A percentile compares a stretch with the other conserved stretches of the same genome.
Evolutionary conservation across 345 rosid species (phyloP).

Genomic region (Rhodamnia argentea): DNA sequence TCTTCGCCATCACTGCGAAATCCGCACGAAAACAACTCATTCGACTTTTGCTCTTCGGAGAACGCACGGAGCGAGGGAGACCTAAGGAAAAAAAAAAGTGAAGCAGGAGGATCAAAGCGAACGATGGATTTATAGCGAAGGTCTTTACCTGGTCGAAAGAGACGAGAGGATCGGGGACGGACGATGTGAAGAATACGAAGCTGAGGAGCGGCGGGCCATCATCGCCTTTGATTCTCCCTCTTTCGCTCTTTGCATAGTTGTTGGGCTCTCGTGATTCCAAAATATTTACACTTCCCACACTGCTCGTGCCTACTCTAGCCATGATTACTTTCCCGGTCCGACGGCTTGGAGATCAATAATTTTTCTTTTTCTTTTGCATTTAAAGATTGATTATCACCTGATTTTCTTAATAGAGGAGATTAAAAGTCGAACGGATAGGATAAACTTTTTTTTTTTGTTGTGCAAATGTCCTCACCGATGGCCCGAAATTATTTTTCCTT

Average conservation of each 20-base stretch:
- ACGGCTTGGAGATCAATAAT: background rate
- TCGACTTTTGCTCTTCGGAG: background rate
- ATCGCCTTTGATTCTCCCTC: background rate
- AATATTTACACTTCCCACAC: too few species aligned
- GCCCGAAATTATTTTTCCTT: background rate
- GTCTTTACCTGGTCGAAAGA: background rate
- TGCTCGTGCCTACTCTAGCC: background rate
- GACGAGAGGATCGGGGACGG: background rate
- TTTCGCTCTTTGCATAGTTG: background rate
- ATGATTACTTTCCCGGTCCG: background rate
- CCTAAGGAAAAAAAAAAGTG: background rate
- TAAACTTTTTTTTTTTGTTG: background rate
- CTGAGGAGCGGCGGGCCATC: background rate
- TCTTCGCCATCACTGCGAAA: constrained; percentile 5
- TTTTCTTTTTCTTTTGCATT: too few species aligned
- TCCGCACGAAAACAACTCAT: background rate
- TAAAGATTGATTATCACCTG: too few species aligned
- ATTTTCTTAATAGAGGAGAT: too few species aligned
- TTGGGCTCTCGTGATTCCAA: background rate
- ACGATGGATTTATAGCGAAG: background rate
- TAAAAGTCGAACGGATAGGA: background rate
- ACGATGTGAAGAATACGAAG: background rate
- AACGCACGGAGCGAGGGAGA: background rate
- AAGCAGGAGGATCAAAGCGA: background rate
- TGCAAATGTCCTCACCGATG: accelerated